A percentile compares a stretch with the other conserved stretches of the same genome.
Conservation (phyloP, 73 alveolate species). For the Stentor coeruleus region DNA sequence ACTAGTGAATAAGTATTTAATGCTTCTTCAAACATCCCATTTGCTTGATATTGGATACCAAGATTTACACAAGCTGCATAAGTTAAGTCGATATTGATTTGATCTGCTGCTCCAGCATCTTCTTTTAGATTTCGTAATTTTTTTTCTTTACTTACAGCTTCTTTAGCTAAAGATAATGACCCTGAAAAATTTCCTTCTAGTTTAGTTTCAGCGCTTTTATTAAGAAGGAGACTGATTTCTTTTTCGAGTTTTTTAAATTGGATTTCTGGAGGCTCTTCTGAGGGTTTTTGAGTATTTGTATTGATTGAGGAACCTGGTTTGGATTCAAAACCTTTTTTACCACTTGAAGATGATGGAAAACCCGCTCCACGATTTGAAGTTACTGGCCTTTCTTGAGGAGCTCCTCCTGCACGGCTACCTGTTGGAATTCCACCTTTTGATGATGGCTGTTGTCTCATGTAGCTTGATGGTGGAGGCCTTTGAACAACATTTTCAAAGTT, state of each 20-base stretch:
- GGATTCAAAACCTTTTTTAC: constrained; percentile 10
- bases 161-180: constrained; percentile 63
- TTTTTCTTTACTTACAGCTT: constrained; percentile 64
- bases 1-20: constrained; percentile 73
- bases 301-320: constrained; percentile 2
- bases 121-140: constrained; percentile 62
- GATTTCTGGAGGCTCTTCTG: constrained; percentile 38
- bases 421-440: neutral
- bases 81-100: constrained; percentile 68
- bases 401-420: neutral
- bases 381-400: constrained; percentile 11
- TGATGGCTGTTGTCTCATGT: constrained; percentile 11
- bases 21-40: constrained; percentile 62
- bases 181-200: constrained; percentile 34
- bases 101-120: constrained; percentile 48
- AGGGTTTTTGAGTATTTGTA: neutral
- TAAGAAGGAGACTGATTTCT: constrained; percentile 55
- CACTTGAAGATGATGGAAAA: constrained; percentile 17
- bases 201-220: constrained; percentile 48
- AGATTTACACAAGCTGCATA: constrained; percentile 58
- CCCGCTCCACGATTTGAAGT: constrained; percentile 19
- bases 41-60: constrained; percentile 43
- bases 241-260: constrained; percentile 54
- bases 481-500: constrained; percentile 5
- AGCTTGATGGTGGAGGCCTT: constrained; percentile 21